Percentiles rank a stretch among this genome's conserved stretches.
phyloP scores from a whole-genome alignment of 2,329 filamentous ascomycete species.

The Beauveria brongniartii region DNA sequence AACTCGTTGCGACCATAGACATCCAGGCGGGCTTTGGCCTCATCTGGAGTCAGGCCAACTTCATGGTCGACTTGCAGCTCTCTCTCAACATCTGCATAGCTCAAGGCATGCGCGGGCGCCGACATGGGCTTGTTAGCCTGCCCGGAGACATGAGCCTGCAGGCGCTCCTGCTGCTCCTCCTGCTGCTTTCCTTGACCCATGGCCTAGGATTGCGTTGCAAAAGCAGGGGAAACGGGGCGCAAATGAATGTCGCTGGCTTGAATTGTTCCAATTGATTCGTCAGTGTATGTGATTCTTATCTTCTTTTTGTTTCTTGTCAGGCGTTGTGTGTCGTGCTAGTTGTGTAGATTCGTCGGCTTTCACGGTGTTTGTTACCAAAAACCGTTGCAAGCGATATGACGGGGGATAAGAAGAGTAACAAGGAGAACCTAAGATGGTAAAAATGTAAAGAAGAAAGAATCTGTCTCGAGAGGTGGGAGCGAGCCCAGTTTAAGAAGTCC shows the following conservation, averaged over 20 bases:
- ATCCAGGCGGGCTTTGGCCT: conserved; percentile 46
- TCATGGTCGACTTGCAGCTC: conserved; percentile 49
- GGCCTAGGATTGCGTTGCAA: conserved; percentile 8
- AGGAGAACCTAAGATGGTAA: not conserved
- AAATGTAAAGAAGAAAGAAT: not conserved
- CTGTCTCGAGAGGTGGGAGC: not conserved
- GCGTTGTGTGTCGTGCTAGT: not conserved
- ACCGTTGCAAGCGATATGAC: not conserved
- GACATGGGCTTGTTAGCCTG: conserved; percentile 45
- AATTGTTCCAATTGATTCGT: not conserved
- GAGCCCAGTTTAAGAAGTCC: not conserved
- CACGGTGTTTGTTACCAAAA: not conserved
- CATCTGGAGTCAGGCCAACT: conserved; percentile 46
- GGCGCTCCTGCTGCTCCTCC: conserved; percentile 6
- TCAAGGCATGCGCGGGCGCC: conserved; percentile 54
- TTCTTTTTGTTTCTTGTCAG: not conserved
- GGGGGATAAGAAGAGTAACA: not conserved
- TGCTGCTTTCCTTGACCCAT: conserved; percentile 20
- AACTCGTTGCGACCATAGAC: conserved; percentile 56
- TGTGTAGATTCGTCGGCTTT: not conserved
- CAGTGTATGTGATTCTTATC: too few species aligned
- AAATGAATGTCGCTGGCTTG: not conserved
- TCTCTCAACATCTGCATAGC: conserved; percentile 40
- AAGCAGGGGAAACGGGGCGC: not conserved
- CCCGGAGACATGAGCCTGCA: conserved; percentile 19